Percentiles rank a stretch among this genome's conserved stretches.
These are phyloP conservation scores for Penicillium samsonianum DNA, from an alignment of 495 filamentous ascomycete genomes.

Conservation along the genomic window DNA sequence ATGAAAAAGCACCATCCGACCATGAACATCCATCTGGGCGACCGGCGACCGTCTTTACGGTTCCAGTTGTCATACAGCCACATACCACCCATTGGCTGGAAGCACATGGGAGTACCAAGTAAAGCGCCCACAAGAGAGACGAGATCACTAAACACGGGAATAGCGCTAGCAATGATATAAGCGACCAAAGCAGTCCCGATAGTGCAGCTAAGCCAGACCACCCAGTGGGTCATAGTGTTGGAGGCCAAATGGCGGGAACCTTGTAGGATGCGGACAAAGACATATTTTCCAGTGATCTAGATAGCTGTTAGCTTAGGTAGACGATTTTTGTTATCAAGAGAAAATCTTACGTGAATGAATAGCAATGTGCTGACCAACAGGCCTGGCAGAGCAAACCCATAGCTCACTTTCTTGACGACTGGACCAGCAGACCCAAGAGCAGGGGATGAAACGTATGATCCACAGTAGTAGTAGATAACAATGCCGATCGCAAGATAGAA, in stretches of 20 bases:
- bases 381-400: conserved; percentile 69
- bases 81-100: conserved; percentile 49
- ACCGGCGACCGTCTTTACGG: conserved; percentile 40
- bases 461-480: conserved; percentile 71
- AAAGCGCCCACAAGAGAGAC: conserved; percentile 61
- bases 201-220: conserved; percentile 59
- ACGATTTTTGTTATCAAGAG: too few species aligned
- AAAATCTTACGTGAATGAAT: conserved; percentile 36
- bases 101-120: conserved; percentile 49
- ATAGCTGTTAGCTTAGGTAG: too few species aligned
- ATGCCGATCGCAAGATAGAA: conserved; percentile 66
- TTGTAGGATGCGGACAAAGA: conserved; percentile 59
- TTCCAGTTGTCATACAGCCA: conserved; percentile 49
- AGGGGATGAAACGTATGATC: conserved; percentile 63
- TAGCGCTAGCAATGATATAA: conserved; percentile 69
- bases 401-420: conserved; percentile 66
- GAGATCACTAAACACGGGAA: conserved; percentile 67
- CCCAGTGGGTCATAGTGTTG: conserved; percentile 57
- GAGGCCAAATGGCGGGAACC: conserved; percentile 55
- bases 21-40: conserved; percentile 27
- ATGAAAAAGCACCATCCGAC: conserved; percentile 34
- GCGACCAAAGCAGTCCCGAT: conserved; percentile 56
- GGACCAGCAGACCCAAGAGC: conserved; percentile 65
- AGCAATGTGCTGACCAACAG: conserved; percentile 34
- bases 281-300: conserved; percentile 53